Conservation (phyloP, 2,329 filamentous ascomycete species). For the Sordariomycetes sp. region DNA sequence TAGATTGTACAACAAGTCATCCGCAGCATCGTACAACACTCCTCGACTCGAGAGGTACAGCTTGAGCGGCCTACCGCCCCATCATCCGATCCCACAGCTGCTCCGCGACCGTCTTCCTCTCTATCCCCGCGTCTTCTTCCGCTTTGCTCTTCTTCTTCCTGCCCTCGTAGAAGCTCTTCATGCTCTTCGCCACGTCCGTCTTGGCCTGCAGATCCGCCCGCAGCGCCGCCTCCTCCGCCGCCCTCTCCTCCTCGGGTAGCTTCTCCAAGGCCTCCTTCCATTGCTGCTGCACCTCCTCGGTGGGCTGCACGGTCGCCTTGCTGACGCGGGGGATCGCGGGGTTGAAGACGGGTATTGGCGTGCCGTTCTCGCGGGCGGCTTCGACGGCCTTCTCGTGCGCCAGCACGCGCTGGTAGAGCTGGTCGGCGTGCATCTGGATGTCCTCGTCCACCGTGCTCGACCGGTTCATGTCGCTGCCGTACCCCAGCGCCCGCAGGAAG, state of each 20-base stretch:
- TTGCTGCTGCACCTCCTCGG: conserved; percentile 37
- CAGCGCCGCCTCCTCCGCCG: conserved; percentile 54
- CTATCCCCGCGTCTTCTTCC: background rate
- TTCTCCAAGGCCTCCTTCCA: conserved; percentile 49
- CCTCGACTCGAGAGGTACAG: too few relatives aligned
- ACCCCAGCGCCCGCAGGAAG: conserved; percentile 85
- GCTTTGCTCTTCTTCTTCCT: conserved; percentile 38
- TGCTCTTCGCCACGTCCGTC: conserved; percentile 45
- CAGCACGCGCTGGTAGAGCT: conserved; percentile 79
- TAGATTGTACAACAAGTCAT: background rate
- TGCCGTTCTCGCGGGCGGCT: conserved; percentile 54
- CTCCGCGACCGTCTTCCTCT: conserved; percentile 1
- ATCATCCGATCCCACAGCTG: background rate
- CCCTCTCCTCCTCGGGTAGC: conserved; percentile 47
- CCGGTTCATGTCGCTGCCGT: conserved; percentile 60
- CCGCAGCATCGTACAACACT: too few relatives aligned
- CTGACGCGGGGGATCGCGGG: conserved; percentile 39
- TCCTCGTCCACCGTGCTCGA: conserved; percentile 66
- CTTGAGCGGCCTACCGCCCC: background rate
- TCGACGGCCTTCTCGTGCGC: conserved; percentile 70
- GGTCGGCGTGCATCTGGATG: conserved; percentile 94
- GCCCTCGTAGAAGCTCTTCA: conserved; percentile 45
- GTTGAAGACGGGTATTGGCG: conserved; percentile 49
- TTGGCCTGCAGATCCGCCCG: conserved; percentile 53
- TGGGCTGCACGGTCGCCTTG: conserved; percentile 20